phyloP scores from a whole-genome alignment of 805 yeast genomes.

The Starmerella lactis-condensi region DNA sequence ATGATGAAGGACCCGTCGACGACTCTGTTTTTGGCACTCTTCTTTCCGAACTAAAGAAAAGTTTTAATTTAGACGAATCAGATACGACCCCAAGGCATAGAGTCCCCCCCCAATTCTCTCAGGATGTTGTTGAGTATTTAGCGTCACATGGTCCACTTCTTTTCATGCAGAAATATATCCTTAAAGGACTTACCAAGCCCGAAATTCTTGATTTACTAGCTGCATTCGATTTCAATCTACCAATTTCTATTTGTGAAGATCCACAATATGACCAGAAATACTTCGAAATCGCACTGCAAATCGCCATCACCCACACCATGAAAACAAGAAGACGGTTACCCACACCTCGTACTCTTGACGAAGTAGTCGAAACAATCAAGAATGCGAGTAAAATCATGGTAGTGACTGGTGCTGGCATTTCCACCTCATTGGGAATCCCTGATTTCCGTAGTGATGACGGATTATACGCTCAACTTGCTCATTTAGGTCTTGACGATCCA shows the following conservation, averaged over 20 bases:
- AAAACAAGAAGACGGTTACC: conserved; percentile 14
- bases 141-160: conserved; percentile 40
- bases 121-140: conserved; percentile 34
- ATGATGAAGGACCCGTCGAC: too few species aligned
- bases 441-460: conserved; percentile 85
- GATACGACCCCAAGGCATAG: too few species aligned
- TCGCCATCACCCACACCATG: conserved; percentile 13
- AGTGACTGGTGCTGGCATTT: conserved; percentile 83
- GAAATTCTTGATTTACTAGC: conserved; percentile 40
- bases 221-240: conserved; percentile 42
- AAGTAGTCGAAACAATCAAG: conserved; percentile 36
- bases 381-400: conserved; percentile 46
- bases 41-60: too few species aligned
- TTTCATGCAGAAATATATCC: conserved; percentile 45
- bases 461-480: conserved; percentile 48
- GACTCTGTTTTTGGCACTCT: too few species aligned
- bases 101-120: conserved; percentile 26
- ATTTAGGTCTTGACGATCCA: conserved; percentile 63
- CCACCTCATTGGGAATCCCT: conserved; percentile 78
- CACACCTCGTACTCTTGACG: conserved; percentile 31
- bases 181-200: conserved; percentile 29
- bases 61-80: too few species aligned
- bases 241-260: conserved; percentile 11
- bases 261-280: conserved; percentile 7
- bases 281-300: conserved; percentile 16